Conservation (phyloP, 2,329 filamentous ascomycete species). For the Bipolaris gigantea region DNA sequence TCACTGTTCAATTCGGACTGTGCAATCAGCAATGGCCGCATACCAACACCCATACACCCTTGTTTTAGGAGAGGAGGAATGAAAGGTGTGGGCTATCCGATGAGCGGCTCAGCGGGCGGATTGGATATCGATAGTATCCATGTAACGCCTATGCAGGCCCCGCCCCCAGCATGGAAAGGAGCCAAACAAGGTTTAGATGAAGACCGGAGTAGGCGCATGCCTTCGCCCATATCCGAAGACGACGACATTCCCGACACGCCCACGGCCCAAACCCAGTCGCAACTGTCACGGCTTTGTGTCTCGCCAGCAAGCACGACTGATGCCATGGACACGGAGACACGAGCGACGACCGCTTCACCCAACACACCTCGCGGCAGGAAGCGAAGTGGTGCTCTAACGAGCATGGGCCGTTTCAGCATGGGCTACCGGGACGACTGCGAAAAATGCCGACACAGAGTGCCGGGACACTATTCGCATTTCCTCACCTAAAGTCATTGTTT, state of each 20-base stretch:
- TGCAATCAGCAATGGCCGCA: conserved; percentile 30
- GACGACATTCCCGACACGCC: conserved; percentile 43
- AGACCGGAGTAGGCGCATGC: conserved; percentile 41
- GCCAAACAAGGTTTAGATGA: conserved; percentile 20
- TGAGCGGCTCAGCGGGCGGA: conserved; percentile 33
- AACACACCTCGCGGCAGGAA: conserved; percentile 40
- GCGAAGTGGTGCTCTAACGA: conserved; percentile 44
- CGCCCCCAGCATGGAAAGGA: conserved; percentile 27
- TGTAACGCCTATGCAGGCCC: conserved; percentile 19
- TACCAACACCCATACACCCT: conserved; percentile 47
- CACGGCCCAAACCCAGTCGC: conserved; percentile 42
- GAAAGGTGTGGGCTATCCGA: conserved; percentile 34
- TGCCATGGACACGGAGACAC: conserved; percentile 35
- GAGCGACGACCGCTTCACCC: conserved; percentile 15
- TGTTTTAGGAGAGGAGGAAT: conserved; percentile 38
- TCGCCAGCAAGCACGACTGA: conserved; percentile 29
- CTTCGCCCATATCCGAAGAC: conserved; percentile 47
- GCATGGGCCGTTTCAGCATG: conserved; percentile 50
- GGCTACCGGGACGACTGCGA: conserved; percentile 55
- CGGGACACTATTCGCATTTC: conserved; percentile 56
- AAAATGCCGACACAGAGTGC: conserved; percentile 52
- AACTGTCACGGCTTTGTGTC: conserved; percentile 44
- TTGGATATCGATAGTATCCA: conserved; percentile 19
- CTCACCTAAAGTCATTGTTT: conserved; percentile 22
- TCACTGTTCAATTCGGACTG: conserved; percentile 29